phyloP scores from a whole-genome alignment of 495 filamentous ascomycete genomes.

The Evansstolkia leycettana region DNA sequence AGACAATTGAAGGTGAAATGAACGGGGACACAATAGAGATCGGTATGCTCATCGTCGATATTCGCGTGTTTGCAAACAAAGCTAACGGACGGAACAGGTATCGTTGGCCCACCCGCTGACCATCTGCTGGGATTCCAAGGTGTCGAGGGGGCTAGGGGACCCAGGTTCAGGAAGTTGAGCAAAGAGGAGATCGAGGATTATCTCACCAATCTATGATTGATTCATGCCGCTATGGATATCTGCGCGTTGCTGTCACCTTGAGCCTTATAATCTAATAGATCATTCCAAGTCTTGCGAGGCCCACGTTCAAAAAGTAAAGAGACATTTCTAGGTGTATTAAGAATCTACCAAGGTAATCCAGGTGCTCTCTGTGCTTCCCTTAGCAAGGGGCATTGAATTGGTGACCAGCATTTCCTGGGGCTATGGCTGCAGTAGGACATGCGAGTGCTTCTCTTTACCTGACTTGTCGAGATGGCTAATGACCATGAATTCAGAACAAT shows the following conservation, averaged over 20 bases:
- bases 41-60: conserved; percentile 39
- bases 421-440: too few species aligned
- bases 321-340: too few species aligned
- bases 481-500: too few species aligned
- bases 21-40: conserved; percentile 98
- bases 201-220: conserved; percentile 74
- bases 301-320: too few species aligned
- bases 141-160: conserved; percentile 78
- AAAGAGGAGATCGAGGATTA: conserved; percentile 99
- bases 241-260: conserved; percentile 1
- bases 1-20: conserved; percentile 99
- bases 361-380: too few species aligned
- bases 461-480: too few species aligned
- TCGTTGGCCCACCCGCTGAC: conserved; percentile 88
- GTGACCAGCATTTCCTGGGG: too few species aligned
- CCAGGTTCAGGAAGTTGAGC: conserved; percentile 89
- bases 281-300: conserved; percentile 13
- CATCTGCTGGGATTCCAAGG: conserved; percentile 88
- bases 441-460: too few species aligned
- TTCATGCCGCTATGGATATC: conserved; percentile 3
- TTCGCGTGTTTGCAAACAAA: conserved; percentile 2
- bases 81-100: conserved; percentile 47
- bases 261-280: conserved; percentile 18
- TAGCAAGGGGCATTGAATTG: too few species aligned
- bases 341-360: neutral